phyloP scores from a whole-genome alignment of 352 stramenopile genomes.

The Pythium chondricola region DNA sequence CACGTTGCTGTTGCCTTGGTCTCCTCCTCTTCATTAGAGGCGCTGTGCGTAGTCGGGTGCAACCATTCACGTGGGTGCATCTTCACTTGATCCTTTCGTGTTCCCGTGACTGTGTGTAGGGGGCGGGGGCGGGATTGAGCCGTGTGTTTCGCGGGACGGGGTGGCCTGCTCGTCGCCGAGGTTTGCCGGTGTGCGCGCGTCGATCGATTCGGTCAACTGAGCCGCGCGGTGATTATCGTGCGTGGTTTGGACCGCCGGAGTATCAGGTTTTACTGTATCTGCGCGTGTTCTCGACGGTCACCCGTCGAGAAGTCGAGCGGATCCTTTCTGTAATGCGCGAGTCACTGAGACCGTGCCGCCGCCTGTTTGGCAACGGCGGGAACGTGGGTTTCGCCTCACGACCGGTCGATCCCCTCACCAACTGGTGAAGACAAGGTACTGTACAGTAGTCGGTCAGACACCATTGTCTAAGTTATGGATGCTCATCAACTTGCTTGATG shows the following conservation, averaged over 20 bases:
- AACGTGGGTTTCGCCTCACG: constrained; percentile 3
- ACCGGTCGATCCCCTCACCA: not conserved
- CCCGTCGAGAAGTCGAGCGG: not conserved
- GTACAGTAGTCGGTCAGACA: not conserved
- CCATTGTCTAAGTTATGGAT: not conserved
- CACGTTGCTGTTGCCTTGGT: not conserved
- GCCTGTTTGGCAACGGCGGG: not conserved
- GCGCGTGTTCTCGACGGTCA: not conserved
- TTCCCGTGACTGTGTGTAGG: too few relatives aligned
- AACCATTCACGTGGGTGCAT: too few relatives aligned
- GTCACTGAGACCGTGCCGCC: not conserved
- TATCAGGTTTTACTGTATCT: not conserved
- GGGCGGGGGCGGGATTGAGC: too few relatives aligned
- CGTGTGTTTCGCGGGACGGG: too few relatives aligned
- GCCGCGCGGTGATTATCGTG: too few relatives aligned
- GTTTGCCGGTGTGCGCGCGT: too few relatives aligned
- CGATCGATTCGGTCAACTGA: too few relatives aligned
- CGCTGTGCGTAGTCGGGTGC: too few relatives aligned
- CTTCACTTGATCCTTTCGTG: constrained; percentile 6
- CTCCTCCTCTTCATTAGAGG: constrained; percentile 6
- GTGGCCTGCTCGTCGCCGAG: too few relatives aligned
- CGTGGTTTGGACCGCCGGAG: not conserved
- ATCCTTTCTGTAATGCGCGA: constrained; percentile 9
- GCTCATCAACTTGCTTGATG: not conserved
- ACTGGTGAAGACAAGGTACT: constrained; percentile 1